Conservation (phyloP, 139 green algal species). For the Chlamydomonas sp. region DNA sequence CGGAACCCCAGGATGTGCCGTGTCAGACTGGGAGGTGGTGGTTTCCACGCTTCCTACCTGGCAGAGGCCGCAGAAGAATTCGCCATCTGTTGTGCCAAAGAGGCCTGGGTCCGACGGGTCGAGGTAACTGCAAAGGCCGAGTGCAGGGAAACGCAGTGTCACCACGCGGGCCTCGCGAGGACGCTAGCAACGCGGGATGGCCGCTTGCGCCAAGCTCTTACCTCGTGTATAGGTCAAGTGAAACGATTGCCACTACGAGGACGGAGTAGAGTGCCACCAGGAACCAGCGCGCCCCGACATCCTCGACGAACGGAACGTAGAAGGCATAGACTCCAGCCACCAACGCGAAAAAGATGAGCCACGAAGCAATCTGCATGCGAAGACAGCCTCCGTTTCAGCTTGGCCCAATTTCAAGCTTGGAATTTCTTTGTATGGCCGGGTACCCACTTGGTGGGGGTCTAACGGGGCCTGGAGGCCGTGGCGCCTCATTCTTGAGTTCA, state of each 20-base stretch:
- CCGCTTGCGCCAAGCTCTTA: background rate
- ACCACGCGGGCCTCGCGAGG: background rate
- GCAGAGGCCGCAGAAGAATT: slow-evolving; percentile 36
- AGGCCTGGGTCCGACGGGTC: slow-evolving; percentile 33
- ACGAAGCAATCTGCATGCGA: slow-evolving; percentile 20
- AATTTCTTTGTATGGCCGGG: too few species aligned
- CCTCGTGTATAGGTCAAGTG: slow-evolving; percentile 18
- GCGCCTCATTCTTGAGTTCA: slow-evolving; percentile 15
- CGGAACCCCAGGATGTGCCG: background rate
- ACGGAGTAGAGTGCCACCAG: slow-evolving; percentile 34
- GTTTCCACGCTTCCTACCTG: slow-evolving; percentile 1
- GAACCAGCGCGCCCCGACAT: background rate
- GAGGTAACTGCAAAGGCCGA: background rate
- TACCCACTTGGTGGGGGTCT: slow-evolving; percentile 53
- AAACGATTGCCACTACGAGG: background rate
- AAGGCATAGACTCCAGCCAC: slow-evolving; percentile 41
- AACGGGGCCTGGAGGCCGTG: slow-evolving; percentile 53
- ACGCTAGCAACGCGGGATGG: background rate
- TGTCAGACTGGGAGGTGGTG: too few species aligned
- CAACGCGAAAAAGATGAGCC: slow-evolving; percentile 34
- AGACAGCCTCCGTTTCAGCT: background rate
- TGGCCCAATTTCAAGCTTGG: background rate
- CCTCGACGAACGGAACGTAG: slow-evolving; percentile 39
- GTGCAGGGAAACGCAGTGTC: background rate
- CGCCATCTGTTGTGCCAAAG: slow-evolving; percentile 8